Evolutionary conservation across 164 flowering plant genomes (phyloP), one percentile per base, ranked within the genome.

Genomic region (Aristolochia fimbriata): DNA sequence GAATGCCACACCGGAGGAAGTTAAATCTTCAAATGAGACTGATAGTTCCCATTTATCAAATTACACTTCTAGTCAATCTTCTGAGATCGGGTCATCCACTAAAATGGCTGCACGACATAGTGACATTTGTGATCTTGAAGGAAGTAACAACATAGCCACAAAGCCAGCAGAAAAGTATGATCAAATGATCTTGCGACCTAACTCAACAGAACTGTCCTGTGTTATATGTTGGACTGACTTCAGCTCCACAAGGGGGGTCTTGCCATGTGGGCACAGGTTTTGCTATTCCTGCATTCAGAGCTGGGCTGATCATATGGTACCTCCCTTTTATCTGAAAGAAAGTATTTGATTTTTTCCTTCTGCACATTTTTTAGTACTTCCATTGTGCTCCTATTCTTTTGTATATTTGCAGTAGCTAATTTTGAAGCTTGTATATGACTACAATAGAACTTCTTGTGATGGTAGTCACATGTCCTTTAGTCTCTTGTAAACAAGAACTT

Each of bases 231-330:
- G 84, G 88, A 85, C 95, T 33, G 91, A 88, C 58, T 94, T 79
- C 71, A 83, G 93, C 73, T 71, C 83, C 43, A 78, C 80, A 19
- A 80, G 96, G 65, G 99, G 99, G 2, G 69, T 87, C 47, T 77
- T 94, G 72, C 86, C 87, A 24, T 94, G 99, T 68, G 96, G 96
- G 12, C 99, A 94, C 75, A 85, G 93, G 22, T 94, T 91, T 68
- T 94, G 99, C 73, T 94, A 78, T 77, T 70, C 85, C 50, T 94
- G 99, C 80, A 94, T 94, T 62, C 80, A 81, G 70, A 59, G 64
- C 62, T 94, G 97, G 97, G 89, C 95, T 52, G 84, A 85, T 75
- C 81, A 75, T 55, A 77, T 78, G 96, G 97, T 94, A 83, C 37
- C 23, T 57, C 43, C 8, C 43, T 3, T 7, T 37, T n/a, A n/a